Conservation (phyloP, 805 yeast species). For the Barnettozyma salicaria region DNA sequence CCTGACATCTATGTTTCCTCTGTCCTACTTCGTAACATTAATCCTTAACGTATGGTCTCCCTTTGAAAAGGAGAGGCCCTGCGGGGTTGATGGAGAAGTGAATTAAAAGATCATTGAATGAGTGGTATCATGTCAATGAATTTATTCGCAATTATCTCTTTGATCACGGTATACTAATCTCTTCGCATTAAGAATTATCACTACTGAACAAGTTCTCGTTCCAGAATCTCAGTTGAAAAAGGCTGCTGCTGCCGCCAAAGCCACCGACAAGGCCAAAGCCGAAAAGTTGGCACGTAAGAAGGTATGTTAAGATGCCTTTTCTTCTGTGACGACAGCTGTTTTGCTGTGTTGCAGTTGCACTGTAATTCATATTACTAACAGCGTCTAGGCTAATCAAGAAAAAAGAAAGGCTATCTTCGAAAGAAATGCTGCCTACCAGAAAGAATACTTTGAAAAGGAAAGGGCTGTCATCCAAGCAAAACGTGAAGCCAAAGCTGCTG, state of each 20-base stretch:
- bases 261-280: slow-evolving; percentile 72
- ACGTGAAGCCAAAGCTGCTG: slow-evolving; percentile 91
- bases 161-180: slow-evolving; percentile 5
- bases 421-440: slow-evolving; percentile 94
- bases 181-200: slow-evolving; percentile 24
- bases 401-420: slow-evolving; percentile 71
- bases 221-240: slow-evolving; percentile 88
- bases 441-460: slow-evolving; percentile 91
- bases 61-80: too few species aligned
- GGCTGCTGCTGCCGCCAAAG: slow-evolving; percentile 72
- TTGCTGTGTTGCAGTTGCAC: too few species aligned
- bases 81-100: too few species aligned
- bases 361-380: too few species aligned
- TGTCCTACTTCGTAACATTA: slow-evolving; percentile 16
- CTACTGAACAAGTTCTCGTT: slow-evolving; percentile 37
- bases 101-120: slow-evolving; percentile 15
- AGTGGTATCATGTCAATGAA: slow-evolving; percentile 29
- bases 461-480: slow-evolving; percentile 80
- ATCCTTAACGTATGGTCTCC: background rate
- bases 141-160: slow-evolving; percentile 1
- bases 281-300: slow-evolving; percentile 72
- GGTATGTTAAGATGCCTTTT: slow-evolving; percentile 64
- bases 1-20: slow-evolving; percentile 23
- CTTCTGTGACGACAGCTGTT: slow-evolving; percentile 45
- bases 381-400: slow-evolving; percentile 47